Conservation (phyloP, 805 yeast species). For the Suhomyces kilbournensis region DNA sequence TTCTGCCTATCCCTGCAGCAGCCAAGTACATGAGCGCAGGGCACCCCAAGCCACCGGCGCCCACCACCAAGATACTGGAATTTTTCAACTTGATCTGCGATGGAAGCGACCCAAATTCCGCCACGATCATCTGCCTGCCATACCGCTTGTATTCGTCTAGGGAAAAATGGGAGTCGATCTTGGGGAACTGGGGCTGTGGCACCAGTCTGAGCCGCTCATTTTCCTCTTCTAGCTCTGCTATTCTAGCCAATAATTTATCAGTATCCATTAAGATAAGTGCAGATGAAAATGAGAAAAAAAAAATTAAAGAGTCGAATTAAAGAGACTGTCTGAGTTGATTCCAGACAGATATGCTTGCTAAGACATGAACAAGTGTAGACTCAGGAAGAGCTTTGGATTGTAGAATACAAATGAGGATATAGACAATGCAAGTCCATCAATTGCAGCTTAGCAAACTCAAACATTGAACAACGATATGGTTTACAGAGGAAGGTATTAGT, state of each 20-base stretch:
- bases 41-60: conserved; percentile 97
- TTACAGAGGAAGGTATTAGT: too few species aligned
- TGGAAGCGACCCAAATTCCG: conserved; percentile 56
- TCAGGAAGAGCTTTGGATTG: too few species aligned
- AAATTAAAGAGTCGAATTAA: too few species aligned
- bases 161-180: conserved; percentile 20
- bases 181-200: conserved; percentile 1
- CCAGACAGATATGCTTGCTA: neutral
- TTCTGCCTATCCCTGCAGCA: conserved; percentile 82
- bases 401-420: too few species aligned
- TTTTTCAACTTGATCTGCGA: conserved; percentile 57
- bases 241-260: conserved; percentile 21
- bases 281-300: neutral
- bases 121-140: conserved; percentile 95
- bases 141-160: conserved; percentile 76
- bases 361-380: too few species aligned
- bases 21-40: conserved; percentile 83
- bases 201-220: conserved; percentile 11
- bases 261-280: neutral
- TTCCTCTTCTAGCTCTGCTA: conserved; percentile 19
- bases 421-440: too few species aligned
- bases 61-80: conserved; percentile 70
- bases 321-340: too few species aligned
- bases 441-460: too few species aligned
- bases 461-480: too few species aligned